Percentiles rank a stretch among this genome's conserved stretches.
Evolutionary conservation across 805 yeast genomes (phyloP).

Genomic region (Lipomyces japonicus): DNA sequence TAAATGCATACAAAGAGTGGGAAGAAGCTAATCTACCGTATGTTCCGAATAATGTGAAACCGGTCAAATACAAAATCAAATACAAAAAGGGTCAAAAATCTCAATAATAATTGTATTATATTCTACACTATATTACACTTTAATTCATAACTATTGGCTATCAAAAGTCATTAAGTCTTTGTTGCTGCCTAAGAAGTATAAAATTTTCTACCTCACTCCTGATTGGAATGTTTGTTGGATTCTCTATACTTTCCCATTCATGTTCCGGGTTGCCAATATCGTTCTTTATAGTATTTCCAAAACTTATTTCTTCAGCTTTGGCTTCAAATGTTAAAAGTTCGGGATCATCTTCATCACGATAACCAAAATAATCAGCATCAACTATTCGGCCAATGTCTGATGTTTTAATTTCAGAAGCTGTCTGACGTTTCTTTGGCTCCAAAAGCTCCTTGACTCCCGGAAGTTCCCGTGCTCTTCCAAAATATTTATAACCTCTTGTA

Average conservation of each 20-base stretch:
- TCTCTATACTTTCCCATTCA: constrained; percentile 19
- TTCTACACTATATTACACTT: neutral
- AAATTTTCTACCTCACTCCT: constrained; percentile 31
- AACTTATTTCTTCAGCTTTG: constrained; percentile 16
- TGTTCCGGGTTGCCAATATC: constrained; percentile 10
- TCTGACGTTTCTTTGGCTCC: constrained; percentile 35
- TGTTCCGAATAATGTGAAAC: neutral
- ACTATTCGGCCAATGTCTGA: constrained; percentile 18
- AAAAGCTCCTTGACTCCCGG: constrained; percentile 62
- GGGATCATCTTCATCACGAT: constrained; percentile 29
- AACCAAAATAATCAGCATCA: constrained; percentile 35
- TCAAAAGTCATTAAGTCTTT: neutral
- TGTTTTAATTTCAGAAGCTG: neutral
- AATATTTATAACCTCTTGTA: constrained; percentile 62
- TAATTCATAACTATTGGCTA: neutral
- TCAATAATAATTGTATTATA: neutral
- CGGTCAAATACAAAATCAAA: neutral
- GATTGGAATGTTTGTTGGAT: constrained; percentile 27
- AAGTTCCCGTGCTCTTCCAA: constrained; percentile 77
- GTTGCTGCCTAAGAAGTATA: constrained; percentile 25
- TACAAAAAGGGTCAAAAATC: neutral
- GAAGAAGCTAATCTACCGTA: constrained; percentile 1
- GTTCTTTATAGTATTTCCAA: constrained; percentile 12
- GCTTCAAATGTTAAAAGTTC: constrained; percentile 28
- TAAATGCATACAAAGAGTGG: constrained; percentile 25